phyloP scores from a whole-genome alignment of 2,329 filamentous ascomycete species.

The Didymellaceae sp. region DNA sequence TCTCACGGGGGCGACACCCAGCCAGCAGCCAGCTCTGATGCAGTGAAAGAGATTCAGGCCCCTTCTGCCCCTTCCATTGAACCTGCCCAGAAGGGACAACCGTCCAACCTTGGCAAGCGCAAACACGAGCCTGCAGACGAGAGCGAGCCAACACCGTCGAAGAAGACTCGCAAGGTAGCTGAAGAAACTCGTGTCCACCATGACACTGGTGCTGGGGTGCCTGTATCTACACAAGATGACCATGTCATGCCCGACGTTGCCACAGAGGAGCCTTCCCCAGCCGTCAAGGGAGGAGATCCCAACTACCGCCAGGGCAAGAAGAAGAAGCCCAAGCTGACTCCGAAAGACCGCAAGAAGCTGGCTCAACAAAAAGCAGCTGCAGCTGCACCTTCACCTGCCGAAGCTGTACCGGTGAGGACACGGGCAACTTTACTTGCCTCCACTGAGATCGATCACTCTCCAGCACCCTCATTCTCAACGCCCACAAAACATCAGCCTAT shows the following conservation, averaged over 20 bases:
- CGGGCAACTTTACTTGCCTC: constrained; percentile 39
- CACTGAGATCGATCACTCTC: constrained; percentile 33
- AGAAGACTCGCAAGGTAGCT: constrained; percentile 17
- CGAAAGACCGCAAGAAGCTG: constrained; percentile 11
- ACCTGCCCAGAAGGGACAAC: constrained; percentile 32
- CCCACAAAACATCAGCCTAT: constrained; percentile 26
- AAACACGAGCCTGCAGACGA: constrained; percentile 42
- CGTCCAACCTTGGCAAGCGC: constrained; percentile 46
- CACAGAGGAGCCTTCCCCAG: constrained; percentile 11
- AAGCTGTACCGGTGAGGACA: constrained; percentile 14
- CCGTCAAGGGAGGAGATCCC: constrained; percentile 43
- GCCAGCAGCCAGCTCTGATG: constrained; percentile 13
- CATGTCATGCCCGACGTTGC: constrained; percentile 11
- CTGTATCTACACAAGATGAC: constrained; percentile 13
- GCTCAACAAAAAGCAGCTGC: constrained; percentile 13
- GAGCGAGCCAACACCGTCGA: constrained; percentile 24
- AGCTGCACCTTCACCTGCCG: constrained; percentile 34
- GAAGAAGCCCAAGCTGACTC: constrained; percentile 20
- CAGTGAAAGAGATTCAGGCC: constrained; percentile 12
- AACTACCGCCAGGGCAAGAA: constrained; percentile 41
- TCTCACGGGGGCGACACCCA: constrained; percentile 20
- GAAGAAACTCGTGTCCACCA: neutral
- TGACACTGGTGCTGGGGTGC: neutral
- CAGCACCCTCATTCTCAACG: constrained; percentile 20
- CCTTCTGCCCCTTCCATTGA: constrained; percentile 21